Percentiles rank a stretch among this genome's conserved stretches.
phyloP scores from a whole-genome alignment of 2,329 filamentous ascomycete genomes.

The Fonsecaea pedrosoi region DNA sequence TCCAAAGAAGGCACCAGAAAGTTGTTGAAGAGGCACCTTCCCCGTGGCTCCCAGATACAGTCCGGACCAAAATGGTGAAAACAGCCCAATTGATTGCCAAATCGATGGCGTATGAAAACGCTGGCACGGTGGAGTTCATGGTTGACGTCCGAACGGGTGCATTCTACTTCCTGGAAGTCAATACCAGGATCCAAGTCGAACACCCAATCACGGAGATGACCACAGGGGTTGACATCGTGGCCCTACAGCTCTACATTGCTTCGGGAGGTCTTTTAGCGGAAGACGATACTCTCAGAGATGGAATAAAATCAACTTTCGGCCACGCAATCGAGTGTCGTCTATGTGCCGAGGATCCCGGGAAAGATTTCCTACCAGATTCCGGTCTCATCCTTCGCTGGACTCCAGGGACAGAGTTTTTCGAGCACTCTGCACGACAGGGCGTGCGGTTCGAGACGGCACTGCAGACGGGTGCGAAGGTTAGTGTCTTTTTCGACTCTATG shows the following conservation, averaged over 20 bases:
- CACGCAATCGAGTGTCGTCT: slow-evolving; percentile 55
- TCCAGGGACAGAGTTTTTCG: slow-evolving; percentile 28
- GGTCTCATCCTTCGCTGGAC: slow-evolving; percentile 48
- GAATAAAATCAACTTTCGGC: slow-evolving; percentile 41
- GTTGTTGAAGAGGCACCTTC: slow-evolving; percentile 58
- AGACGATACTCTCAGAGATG: slow-evolving; percentile 36
- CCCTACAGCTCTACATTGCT: slow-evolving; percentile 47
- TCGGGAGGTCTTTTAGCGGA: slow-evolving; percentile 43
- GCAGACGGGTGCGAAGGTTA: slow-evolving; percentile 46
- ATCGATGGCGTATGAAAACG: slow-evolving; percentile 49
- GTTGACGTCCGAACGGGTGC: slow-evolving; percentile 47
- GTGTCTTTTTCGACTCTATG: slow-evolving; percentile 57
- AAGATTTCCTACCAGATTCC: slow-evolving; percentile 48
- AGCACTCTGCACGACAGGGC: slow-evolving; percentile 31
- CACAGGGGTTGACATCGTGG: slow-evolving; percentile 50
- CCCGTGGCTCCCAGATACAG: slow-evolving; percentile 42
- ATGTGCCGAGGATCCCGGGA: slow-evolving; percentile 52
- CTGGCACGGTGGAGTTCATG: slow-evolving; percentile 57
- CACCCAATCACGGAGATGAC: slow-evolving; percentile 54
- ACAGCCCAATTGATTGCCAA: slow-evolving; percentile 48
- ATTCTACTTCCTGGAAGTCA: slow-evolving; percentile 59
- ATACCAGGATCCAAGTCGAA: slow-evolving; percentile 59
- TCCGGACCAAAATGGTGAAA: slow-evolving; percentile 47
- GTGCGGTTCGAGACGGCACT: slow-evolving; percentile 54
- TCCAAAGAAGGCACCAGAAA: slow-evolving; percentile 61